Conservation (phyloP, 2,329 filamentous ascomycete species). For the Ophiostoma himal-ulmi region DNA sequence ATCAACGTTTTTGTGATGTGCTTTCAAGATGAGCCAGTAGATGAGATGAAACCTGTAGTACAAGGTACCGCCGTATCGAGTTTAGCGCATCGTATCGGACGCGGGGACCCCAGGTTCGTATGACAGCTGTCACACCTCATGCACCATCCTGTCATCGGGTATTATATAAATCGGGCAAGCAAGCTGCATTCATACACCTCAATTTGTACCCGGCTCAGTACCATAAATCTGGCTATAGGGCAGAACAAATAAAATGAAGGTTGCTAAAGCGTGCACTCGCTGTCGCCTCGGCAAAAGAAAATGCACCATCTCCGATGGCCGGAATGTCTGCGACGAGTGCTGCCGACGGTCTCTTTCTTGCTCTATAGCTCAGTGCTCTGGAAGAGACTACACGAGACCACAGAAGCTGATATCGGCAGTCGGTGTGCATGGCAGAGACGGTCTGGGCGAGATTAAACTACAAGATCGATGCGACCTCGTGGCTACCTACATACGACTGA, state of each 20-base stretch:
- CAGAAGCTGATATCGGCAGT: not conserved
- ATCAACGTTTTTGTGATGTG: not conserved
- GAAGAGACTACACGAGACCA: not conserved
- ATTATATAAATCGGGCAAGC: not conserved
- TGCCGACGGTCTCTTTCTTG: not conserved
- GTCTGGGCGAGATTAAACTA: not conserved
- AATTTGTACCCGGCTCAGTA: not conserved
- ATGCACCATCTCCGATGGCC: not conserved
- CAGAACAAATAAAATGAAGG: not conserved
- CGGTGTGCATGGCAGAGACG: not conserved
- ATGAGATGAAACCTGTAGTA: not conserved
- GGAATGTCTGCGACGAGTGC: conserved; percentile 2
- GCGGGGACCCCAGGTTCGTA: not conserved
- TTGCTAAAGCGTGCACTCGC: conserved; percentile 8
- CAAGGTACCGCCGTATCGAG: not conserved
- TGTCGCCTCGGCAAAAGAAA: conserved; percentile 7
- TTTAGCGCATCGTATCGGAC: not conserved
- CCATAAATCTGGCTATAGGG: not conserved
- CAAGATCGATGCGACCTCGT: conserved; percentile 2
- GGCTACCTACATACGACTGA: conserved; percentile 9
- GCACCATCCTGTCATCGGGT: not conserved
- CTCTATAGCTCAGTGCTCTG: not conserved
- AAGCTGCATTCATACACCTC: not conserved
- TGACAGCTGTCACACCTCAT: not conserved
- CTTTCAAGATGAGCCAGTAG: not conserved